phyloP scores from a whole-genome alignment of 78 protist genomes.

The Dictyostelium intermedium region DNA sequence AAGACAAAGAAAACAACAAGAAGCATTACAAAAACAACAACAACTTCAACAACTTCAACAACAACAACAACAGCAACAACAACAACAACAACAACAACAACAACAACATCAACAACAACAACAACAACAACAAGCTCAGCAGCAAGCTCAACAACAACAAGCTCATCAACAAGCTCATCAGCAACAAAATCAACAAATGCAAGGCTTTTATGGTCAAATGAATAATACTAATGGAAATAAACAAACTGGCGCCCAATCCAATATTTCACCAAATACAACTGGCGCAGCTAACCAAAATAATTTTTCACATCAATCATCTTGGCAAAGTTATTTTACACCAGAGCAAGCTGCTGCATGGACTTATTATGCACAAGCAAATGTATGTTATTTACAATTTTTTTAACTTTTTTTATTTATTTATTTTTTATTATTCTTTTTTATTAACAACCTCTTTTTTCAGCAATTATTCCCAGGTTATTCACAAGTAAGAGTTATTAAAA shows the following conservation, averaged over 20 bases:
- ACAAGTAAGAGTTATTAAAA: background rate
- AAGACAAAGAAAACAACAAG: constrained; percentile 25
- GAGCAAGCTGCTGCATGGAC: constrained; percentile 22
- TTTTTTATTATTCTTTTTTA: background rate
- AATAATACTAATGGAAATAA: background rate
- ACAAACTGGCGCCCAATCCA: background rate
- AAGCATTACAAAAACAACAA: constrained; percentile 1
- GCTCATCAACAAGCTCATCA: background rate
- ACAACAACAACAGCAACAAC: constrained; percentile 26
- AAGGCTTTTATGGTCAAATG: background rate
- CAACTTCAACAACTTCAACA: constrained; percentile 15
- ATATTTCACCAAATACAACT: background rate
- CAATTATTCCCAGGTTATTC: constrained; percentile 38
- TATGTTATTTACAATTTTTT: background rate
- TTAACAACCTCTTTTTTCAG: background rate
- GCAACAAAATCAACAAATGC: background rate
- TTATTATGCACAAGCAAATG: constrained; percentile 15
- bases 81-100: constrained; percentile 26
- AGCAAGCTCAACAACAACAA: constrained; percentile 1
- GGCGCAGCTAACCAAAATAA: background rate
- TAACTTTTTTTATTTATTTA: background rate
- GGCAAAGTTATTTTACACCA: constrained; percentile 44
- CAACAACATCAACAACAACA: constrained; percentile 21
- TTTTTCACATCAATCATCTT: background rate
- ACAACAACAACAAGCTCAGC: background rate